Evolutionary conservation across 495 filamentous ascomycete genomes (phyloP).

Genomic region (Penicillium macrosclerotiorum): DNA sequence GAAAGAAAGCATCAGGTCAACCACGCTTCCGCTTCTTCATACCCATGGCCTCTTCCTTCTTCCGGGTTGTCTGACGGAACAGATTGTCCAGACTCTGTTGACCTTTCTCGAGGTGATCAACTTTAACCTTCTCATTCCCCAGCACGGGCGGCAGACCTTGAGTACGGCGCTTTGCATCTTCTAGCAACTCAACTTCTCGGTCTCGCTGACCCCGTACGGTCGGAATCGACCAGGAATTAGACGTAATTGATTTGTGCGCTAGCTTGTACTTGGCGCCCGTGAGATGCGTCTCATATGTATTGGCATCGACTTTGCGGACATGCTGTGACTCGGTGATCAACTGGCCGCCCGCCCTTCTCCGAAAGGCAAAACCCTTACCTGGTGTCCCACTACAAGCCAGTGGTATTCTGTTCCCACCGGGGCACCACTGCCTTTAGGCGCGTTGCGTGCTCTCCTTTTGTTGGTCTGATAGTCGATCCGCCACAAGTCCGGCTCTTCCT

Average conservation of each 20-base stretch:
- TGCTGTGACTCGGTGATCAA: slow-evolving; percentile 15
- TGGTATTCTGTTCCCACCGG: slow-evolving; percentile 38
- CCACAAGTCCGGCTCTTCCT: slow-evolving; percentile 35
- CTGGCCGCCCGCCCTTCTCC: background rate
- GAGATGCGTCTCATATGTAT: slow-evolving; percentile 37
- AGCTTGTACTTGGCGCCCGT: slow-evolving; percentile 38
- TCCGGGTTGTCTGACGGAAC: slow-evolving; percentile 16
- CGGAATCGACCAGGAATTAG: slow-evolving; percentile 33
- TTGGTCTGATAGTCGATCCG: slow-evolving; percentile 30
- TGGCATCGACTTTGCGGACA: slow-evolving; percentile 36
- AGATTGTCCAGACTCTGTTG: slow-evolving; percentile 32
- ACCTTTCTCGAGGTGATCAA: slow-evolving; percentile 27
- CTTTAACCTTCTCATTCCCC: slow-evolving; percentile 30
- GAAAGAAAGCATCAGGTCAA: no score
- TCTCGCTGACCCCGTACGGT: slow-evolving; percentile 36
- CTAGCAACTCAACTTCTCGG: slow-evolving; percentile 30
- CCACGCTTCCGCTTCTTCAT: slow-evolving; percentile 2
- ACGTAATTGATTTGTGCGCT: slow-evolving; percentile 28
- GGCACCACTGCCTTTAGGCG: slow-evolving; percentile 30
- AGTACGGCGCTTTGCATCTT: slow-evolving; percentile 30
- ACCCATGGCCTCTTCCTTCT: background rate
- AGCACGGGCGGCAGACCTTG: slow-evolving; percentile 32
- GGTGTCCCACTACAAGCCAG: slow-evolving; percentile 37
- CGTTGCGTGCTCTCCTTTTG: slow-evolving; percentile 29
- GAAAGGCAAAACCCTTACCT: slow-evolving; percentile 14